Base-by-base conservation (phyloP, 495 filamentous ascomycete species). In the Aspergillus sclerotioniger region DNA sequence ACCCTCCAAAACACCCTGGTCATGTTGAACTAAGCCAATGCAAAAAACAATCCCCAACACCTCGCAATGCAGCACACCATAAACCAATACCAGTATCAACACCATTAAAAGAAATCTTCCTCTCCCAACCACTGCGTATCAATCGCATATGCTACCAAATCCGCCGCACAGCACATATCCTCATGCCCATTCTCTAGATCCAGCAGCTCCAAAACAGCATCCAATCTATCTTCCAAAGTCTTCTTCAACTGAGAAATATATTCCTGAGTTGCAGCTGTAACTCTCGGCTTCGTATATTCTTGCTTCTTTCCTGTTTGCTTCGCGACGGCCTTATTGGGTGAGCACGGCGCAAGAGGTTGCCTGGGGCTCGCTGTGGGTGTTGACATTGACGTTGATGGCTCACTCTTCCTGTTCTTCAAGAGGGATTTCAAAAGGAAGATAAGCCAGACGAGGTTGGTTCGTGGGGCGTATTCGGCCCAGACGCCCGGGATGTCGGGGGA, bases 381-480 rank as follows among this genome's bases (percentile, higher is more conserved):
- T 33, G 56, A 60, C 2, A 44, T 5, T 19, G 49, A n/a, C 33
- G 41, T 2, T 21, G 73, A 69, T 1, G 63, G 53, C 52, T 75
- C 73, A 0, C 66, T 58, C 31, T 75, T 70, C 21, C 59, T 60
- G 41, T 76, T 76, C 58, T 76, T 75, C 53, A 81, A 53, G 0
- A 82, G 67, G n/a, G 67, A 74, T 21, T 71, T 72, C 25, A 82
- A 71, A 3, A 82, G 66, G 54, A 81, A 79, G 3, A 75, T 66
- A n/a, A 82, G 68, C 80, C 80, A 82, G 7, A 81, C 64, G 3
- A 80, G 61, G 47, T 82, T 82, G 1, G 79, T 81, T 35, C 68
- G 65, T 6, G 80, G 80, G 1, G 71, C 68, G 57, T 78, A 80
- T 46, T 76, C 70, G 0, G 67, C 63, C 79, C 80, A 82, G 25